Percentiles rank a stretch among this genome's conserved stretches.
Evolutionary conservation across 768 basidiomycete species (phyloP).

Genomic region (Clitopilus passeckerianus): DNA sequence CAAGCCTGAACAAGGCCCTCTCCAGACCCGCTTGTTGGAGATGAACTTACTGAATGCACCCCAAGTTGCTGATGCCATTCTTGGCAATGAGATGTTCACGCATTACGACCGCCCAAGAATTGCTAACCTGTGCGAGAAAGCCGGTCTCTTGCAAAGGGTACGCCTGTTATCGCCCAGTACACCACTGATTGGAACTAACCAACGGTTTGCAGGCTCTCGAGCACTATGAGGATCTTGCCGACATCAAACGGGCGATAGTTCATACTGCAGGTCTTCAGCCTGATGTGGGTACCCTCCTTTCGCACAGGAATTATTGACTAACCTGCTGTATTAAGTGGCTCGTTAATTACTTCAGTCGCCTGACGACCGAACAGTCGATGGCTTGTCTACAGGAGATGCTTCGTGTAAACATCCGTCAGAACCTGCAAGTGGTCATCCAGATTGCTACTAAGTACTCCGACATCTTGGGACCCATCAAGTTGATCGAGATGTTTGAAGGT

Average conservation of each 20-base stretch:
- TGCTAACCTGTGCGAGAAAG: slow-evolving; percentile 98
- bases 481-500: slow-evolving; percentile 97
- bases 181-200: slow-evolving; percentile 6
- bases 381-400: slow-evolving; percentile 97
- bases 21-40: slow-evolving; percentile 95
- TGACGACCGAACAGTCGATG: slow-evolving; percentile 97
- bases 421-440: slow-evolving; percentile 93
- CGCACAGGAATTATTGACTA: slow-evolving; percentile 1
- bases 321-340: slow-evolving; percentile 63
- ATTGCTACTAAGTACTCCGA: slow-evolving; percentile 99
- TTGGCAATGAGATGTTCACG: slow-evolving; percentile 97
- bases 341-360: slow-evolving; percentile 91
- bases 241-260: slow-evolving; percentile 97
- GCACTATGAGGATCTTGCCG: slow-evolving; percentile 96
- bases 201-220: slow-evolving; percentile 73
- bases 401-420: slow-evolving; percentile 93
- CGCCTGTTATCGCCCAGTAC: slow-evolving; percentile 15
- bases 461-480: slow-evolving; percentile 91
- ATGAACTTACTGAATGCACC: slow-evolving; percentile 98
- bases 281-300: slow-evolving; percentile 50
- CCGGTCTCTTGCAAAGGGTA: slow-evolving; percentile 90
- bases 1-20: slow-evolving; percentile 91
- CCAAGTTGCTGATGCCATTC: slow-evolving; percentile 97
- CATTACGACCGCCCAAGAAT: slow-evolving; percentile 96
- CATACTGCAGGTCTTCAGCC: slow-evolving; percentile 81